Base-by-base conservation (phyloP, 2,329 filamentous ascomycete genomes). In the Ophiostoma himal-ulmi region DNA sequence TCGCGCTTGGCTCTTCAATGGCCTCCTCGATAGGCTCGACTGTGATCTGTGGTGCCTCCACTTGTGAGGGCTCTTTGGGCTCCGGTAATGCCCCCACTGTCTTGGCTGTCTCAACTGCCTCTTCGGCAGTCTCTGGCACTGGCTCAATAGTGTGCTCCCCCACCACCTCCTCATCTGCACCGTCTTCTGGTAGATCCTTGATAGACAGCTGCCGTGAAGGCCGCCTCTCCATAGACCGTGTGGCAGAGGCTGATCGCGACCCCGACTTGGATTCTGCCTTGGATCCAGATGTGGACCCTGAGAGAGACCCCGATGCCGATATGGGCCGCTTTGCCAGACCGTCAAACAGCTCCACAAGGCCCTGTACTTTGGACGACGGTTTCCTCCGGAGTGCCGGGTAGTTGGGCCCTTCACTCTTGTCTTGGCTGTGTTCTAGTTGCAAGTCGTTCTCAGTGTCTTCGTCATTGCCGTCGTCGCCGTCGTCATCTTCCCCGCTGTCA, bases 261-360 rank as follows among this genome's bases (percentile, higher is more conserved):
- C 37, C 65, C 22, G 65, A 34, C 13, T 26, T 26, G 22, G 64
- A 64, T 7, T 22, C 34, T 10, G 30, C 5, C 14, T 30, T 22
- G 6, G 57, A 66, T 4, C 36, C 64, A 5, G 60, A n/a, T 17
- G 3, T 13, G 14, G 57, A 62, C 8, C 17, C 52, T 10, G 44
- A 48, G 5, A 64, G 60, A 4, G 65, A 67, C 6, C 65, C 39
- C 5, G 37, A 26, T 2, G 65, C 37, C 13, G 65, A 67, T 11
- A 67, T 26, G 1, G 44, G 57, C 11, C 68, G 57, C 22, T 30
- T 60, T 1, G 69, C 65, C 22, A 72, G 54, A 5, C 80, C 82
- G 71, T 88, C 83, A 67, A 81, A 85, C 78, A 83, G 81, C 30
- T 80, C 80, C 41, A 85, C 84, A 34, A 86, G 77, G 67, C 82